Evolutionary conservation across 768 basidiomycete species (phyloP).

Genomic region (Calocera cornea): DNA sequence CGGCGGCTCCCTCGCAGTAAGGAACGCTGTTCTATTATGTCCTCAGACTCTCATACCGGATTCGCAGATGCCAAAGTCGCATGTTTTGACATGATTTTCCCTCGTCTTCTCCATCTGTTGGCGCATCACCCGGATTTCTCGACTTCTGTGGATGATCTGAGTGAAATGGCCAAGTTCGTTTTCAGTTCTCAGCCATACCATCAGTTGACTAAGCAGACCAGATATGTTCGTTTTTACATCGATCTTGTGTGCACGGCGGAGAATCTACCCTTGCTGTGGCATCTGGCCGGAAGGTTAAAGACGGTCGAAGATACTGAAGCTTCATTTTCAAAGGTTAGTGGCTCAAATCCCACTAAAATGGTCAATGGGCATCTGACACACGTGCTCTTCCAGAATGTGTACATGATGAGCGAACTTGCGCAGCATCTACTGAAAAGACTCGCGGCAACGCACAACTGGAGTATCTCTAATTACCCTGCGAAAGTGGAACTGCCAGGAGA

Average conservation of each 20-base stretch:
- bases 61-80: constrained; percentile 41
- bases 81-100: constrained; percentile 68
- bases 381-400: constrained; percentile 56
- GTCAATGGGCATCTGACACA: neutral
- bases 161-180: constrained; percentile 68
- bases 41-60: neutral
- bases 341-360: neutral
- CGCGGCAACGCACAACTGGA: constrained; percentile 51
- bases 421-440: constrained; percentile 69
- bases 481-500: constrained; percentile 68
- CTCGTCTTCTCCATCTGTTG: constrained; percentile 72
- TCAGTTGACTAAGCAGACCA: constrained; percentile 23
- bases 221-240: constrained; percentile 82
- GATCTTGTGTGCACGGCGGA: constrained; percentile 64
- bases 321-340: neutral
- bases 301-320: constrained; percentile 63
- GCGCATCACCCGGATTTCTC: constrained; percentile 93
- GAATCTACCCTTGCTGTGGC: constrained; percentile 70
- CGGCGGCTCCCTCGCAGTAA: constrained; percentile 12
- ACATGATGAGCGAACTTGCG: constrained; percentile 74
- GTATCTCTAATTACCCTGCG: constrained; percentile 63
- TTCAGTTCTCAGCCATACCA: neutral
- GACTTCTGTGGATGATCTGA: constrained; percentile 44
- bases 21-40: neutral
- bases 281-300: constrained; percentile 71